phyloP scores from a whole-genome alignment of 2,329 filamentous ascomycete species.

The Chrysoporthe cubensis region DNA sequence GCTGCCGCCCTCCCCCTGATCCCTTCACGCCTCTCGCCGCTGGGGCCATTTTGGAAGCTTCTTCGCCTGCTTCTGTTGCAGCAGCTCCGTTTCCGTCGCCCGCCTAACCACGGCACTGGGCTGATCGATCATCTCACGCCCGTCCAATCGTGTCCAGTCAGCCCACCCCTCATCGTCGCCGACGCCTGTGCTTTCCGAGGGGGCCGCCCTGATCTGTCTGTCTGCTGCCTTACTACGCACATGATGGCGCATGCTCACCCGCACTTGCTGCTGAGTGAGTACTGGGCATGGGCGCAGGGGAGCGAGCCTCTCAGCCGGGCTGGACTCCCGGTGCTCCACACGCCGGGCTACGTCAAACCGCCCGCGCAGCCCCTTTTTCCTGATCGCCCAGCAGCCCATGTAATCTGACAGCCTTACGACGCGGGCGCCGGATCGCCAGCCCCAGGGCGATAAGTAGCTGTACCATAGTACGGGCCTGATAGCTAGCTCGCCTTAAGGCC shows the following conservation, averaged over 20 bases:
- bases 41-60: conserved; percentile 24
- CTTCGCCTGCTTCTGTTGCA: conserved; percentile 30
- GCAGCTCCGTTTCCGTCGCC: conserved; percentile 24
- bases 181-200: not conserved
- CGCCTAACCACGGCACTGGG: not conserved
- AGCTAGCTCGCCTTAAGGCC: conserved; percentile 5
- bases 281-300: not conserved
- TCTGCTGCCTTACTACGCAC: no score
- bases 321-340: not conserved
- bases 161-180: no score
- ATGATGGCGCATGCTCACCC: no score
- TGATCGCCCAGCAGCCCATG: not conserved
- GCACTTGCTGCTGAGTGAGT: not conserved
- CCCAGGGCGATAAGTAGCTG: no score
- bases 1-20: conserved; percentile 15
- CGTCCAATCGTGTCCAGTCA: no score
- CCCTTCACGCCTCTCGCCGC: not conserved
- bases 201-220: not conserved
- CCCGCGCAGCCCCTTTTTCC: not conserved
- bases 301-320: not conserved
- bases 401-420: no score
- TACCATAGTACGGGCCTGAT: not conserved
- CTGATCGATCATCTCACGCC: not conserved
- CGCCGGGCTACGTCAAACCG: not conserved
- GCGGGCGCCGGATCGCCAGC: no score